Evolutionary conservation across 1,284 basidiomycete genomes (phyloP), one percentile per base, ranked within the genome.

Genomic region (Pseudozyma hubeiensis): DNA sequence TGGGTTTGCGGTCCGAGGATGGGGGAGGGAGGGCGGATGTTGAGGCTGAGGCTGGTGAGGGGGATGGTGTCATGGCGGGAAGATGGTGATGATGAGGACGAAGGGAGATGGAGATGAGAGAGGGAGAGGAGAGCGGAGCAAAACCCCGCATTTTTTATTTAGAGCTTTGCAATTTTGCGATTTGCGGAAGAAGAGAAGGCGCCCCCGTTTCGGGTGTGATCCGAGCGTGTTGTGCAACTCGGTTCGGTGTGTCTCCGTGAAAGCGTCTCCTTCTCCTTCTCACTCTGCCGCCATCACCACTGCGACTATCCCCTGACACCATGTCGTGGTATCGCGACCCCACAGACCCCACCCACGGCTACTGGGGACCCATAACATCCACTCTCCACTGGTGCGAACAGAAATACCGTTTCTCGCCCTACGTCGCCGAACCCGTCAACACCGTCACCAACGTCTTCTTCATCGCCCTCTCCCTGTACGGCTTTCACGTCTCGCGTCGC

Each of bases 361-460:
- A 80, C 59, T 83, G 81, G 81, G 81, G 81, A 8, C 68, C 71
- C 5, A 67, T 80, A 16, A 84, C 81, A 8, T 64, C 64, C 30
- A 81, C 81, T 1, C 61, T 84, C 10, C 49, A 79, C 29, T 83
- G 81, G 81, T 83, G 81, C 52, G 81, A 83, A 55, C 58, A 71
- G 40, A 82, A 83, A 66, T 84, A 81, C 46, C 52, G 53, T 14
- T 79, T 70, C 70, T 66, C 64, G n/a, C 60, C 55, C 31, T 83
- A 79, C 53, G 58, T 83, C 29, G 81, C 81, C 8, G 81, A 82
- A 60, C 80, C 81, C 3, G 52, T 79, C 56, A 83, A 83, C 50
- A 77, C 80, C 61, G 84, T 67, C 84, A 77, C 87, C 29, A 88
- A 88, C 58, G 50, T 86, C 30, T 85, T 87, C 14, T 86, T 86